Conservation (phyloP, 192 early-diverging fungal genomes). For the Backusella australiensis region DNA sequence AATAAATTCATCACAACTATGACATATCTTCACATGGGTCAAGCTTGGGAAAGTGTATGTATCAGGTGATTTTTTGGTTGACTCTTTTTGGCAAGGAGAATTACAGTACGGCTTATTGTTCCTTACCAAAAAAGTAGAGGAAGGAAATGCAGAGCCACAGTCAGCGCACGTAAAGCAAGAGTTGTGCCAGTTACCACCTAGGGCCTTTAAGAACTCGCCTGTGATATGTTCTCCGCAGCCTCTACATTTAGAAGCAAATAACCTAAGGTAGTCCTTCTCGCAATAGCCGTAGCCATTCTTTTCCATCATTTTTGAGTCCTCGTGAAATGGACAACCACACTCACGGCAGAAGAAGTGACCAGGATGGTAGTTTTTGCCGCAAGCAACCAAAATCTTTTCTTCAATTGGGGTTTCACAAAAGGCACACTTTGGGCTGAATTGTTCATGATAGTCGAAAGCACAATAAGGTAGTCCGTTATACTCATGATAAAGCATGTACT, state of each 20-base stretch:
- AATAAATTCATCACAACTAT: conserved; percentile 18
- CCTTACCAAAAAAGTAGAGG: neutral
- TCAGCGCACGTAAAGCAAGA: conserved; percentile 56
- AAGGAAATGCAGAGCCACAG: neutral
- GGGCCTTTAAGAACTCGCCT: conserved; percentile 47
- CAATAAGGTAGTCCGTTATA: conserved; percentile 56
- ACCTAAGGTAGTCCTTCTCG: conserved; percentile 50
- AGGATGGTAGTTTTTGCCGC: conserved; percentile 53
- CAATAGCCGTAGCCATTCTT: conserved; percentile 55
- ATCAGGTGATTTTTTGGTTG: neutral
- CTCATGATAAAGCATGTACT: conserved; percentile 53
- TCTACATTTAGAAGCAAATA: conserved; percentile 50
- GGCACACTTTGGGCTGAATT: conserved; percentile 53
- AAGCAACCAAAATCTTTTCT: conserved; percentile 42
- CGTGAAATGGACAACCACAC: conserved; percentile 52
- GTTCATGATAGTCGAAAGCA: conserved; percentile 50
- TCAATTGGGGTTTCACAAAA: conserved; percentile 57
- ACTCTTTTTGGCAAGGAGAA: neutral
- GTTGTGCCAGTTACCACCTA: conserved; percentile 56
- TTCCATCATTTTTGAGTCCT: conserved; percentile 48
- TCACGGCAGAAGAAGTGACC: conserved; percentile 60
- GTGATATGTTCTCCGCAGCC: conserved; percentile 49
- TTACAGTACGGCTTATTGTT: conserved; percentile 17
- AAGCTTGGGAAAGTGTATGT: neutral
- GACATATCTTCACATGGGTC: conserved; percentile 12